Evolutionary conservation across 306 rosid genomes (phyloP), one percentile per base, ranked within the genome.

Genomic region (Castanospermum australe): DNA sequence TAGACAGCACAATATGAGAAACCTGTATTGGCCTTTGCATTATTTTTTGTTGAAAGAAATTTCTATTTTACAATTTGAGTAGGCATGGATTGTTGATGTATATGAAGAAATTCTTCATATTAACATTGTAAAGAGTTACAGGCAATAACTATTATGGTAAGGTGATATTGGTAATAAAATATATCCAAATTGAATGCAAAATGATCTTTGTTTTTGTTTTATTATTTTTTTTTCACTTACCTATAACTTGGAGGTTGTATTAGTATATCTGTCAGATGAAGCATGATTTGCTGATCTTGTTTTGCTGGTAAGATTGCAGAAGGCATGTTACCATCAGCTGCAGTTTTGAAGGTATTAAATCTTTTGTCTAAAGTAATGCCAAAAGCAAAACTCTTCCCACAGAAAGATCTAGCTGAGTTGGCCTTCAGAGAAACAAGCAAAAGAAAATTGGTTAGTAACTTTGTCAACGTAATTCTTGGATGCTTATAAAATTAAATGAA

Each of bases 301-400:
- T 65, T 84, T 79, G 76, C 67, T 77, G 81, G 70, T 78, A 83
- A 94, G 99, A 91, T 95, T 86, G 90, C 92, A 85, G 99, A 90
- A 10, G 92, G 86, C 15, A 85, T 95, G 81, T 74, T 81, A 39
- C 99, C 98, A 55, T 76, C 99, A 11, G 84, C 84, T 2, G 85
- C 87, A 25, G 86, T 87, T 76, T 67, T 81, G 90, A 92, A 89
- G 86, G 84, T 21, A 5, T 67, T 92, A 75, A 82, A 76, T 36
- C 51, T 85, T 65, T 35, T 92, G 90, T 87, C 99, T 66, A 90
- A 87, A 36, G 84, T 87, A 67, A 21, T 87, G 71, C 98, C 96
- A 15, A 88, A 89, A 76, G 95, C 94, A 73, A 95, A 95, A 79
- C 96, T 95, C 84, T 50, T 91, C 33, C 97, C 97, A 0, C 67